Evolutionary conservation across 192 early-diverging fungal genomes (phyloP).

Genomic region (Rhizoclosmatium sp.): DNA sequence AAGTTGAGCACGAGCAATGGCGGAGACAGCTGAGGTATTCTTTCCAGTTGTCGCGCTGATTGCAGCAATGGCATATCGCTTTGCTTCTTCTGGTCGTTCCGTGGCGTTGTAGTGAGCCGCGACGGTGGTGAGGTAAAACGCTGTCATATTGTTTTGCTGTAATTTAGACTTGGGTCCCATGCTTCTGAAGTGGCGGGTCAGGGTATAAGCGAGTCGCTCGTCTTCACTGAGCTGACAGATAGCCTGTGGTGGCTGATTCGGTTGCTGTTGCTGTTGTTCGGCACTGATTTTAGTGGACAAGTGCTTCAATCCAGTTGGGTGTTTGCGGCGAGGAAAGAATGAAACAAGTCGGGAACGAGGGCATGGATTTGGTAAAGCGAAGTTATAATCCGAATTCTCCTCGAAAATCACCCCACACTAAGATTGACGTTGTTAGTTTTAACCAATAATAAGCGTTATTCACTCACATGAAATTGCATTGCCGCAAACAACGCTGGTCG

Average conservation of each 20-base stretch:
- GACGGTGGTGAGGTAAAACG: constrained; percentile 42
- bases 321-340: constrained; percentile 49
- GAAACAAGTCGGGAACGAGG: constrained; percentile 40
- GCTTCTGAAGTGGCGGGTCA: constrained; percentile 58
- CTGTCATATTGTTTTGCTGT: constrained; percentile 39
- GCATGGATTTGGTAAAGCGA: constrained; percentile 39
- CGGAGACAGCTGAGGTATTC: constrained; percentile 35
- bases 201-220: constrained; percentile 53
- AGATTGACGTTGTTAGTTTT: not conserved
- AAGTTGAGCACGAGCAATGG: constrained; percentile 50
- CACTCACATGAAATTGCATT: constrained; percentile 62
- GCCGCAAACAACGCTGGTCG: constrained; percentile 55
- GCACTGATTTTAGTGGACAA: constrained; percentile 7
- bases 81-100: constrained; percentile 55
- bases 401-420: constrained; percentile 60
- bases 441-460: not conserved
- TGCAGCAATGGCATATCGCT: constrained; percentile 57
- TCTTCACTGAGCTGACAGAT: constrained; percentile 41
- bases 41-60: constrained; percentile 47
- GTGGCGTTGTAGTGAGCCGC: constrained; percentile 57
- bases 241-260: not conserved
- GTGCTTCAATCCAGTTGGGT: constrained; percentile 45
- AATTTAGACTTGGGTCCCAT: constrained; percentile 57
- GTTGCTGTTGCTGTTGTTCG: constrained; percentile 4
- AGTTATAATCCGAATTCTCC: constrained; percentile 57